A percentile compares a stretch with the other conserved stretches of the same genome.
phyloP scores from a whole-genome alignment of 2,329 filamentous ascomycete species.

The Sporothrix curviconia region DNA sequence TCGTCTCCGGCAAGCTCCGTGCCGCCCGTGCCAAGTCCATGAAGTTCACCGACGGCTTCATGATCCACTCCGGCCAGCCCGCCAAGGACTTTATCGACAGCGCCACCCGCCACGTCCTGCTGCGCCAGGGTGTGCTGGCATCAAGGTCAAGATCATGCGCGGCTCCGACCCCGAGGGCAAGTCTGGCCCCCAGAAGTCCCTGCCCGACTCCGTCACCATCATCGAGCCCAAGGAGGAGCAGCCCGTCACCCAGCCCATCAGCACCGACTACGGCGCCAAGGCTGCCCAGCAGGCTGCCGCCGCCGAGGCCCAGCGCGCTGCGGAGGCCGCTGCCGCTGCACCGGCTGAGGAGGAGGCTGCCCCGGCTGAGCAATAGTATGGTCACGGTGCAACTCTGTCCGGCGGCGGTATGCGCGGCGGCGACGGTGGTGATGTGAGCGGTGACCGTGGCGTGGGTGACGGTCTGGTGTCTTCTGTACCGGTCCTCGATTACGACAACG shows the following conservation, averaged over 20 bases:
- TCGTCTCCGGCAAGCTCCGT: constrained; percentile 97
- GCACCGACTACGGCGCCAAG: constrained; percentile 99
- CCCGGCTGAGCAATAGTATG: constrained; percentile 40
- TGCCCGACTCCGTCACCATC: constrained; percentile 97
- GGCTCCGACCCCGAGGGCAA: constrained; percentile 99
- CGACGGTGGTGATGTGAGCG: neutral
- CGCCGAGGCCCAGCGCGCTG: constrained; percentile 54
- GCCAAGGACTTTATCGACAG: constrained; percentile 99
- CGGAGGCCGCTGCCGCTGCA: constrained; percentile 31
- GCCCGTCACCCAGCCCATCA: constrained; percentile 87
- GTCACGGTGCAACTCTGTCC: constrained; percentile 8
- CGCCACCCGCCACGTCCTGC: constrained; percentile 97
- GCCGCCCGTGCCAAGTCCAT: constrained; percentile 99
- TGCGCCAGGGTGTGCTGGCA: constrained; percentile 98
- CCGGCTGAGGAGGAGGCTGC: constrained; percentile 50
- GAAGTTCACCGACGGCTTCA: constrained; percentile 99
- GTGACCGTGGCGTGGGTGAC: neutral
- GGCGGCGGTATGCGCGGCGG: neutral
- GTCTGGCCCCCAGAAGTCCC: constrained; percentile 91
- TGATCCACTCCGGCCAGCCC: constrained; percentile 99
- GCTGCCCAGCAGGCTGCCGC: constrained; percentile 58
- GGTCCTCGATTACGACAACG: neutral
- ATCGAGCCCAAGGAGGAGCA: constrained; percentile 99
- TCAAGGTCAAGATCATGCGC: constrained; percentile 99
- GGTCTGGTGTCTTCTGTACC: neutral